These are phyloP conservation scores for Vicia faba DNA, from an alignment of 306 rosid species.

Conservation along the genomic window DNA sequence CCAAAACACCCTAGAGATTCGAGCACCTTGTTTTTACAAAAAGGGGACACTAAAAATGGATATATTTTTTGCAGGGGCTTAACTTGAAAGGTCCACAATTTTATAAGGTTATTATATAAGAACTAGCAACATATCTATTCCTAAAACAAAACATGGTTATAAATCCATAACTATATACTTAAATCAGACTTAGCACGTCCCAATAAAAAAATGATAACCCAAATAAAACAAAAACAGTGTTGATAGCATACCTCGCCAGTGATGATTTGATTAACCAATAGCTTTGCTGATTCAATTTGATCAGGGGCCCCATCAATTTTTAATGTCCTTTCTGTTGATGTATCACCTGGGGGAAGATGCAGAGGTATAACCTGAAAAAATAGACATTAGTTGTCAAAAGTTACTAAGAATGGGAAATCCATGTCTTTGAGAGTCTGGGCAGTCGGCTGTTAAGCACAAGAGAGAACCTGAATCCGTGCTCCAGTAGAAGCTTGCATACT, in stretches of 20 bases:
- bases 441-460: not conserved
- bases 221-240: not conserved
- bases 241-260: constrained; percentile 48
- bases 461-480: constrained; percentile 86
- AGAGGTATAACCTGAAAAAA: constrained; percentile 79
- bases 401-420: not conserved
- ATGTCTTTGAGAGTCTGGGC: not conserved
- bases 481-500: constrained; percentile 86
- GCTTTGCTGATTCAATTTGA: constrained; percentile 81
- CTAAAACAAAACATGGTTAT: constrained; percentile 3
- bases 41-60: too few relatives aligned
- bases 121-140: too few relatives aligned
- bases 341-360: constrained; percentile 95
- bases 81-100: too few relatives aligned
- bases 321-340: constrained; percentile 77
- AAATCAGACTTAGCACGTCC: constrained; percentile 19
- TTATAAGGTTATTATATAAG: too few relatives aligned
- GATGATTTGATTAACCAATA: constrained; percentile 78
- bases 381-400: not conserved
- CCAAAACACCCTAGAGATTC: too few relatives aligned
- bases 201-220: constrained; percentile 1
- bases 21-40: too few relatives aligned
- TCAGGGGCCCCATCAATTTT: constrained; percentile 84
- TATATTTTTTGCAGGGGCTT: too few relatives aligned
- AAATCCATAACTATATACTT: not conserved